phyloP scores from a whole-genome alignment of 2,329 filamentous ascomycete species.

The Fusarium proliferatum region DNA sequence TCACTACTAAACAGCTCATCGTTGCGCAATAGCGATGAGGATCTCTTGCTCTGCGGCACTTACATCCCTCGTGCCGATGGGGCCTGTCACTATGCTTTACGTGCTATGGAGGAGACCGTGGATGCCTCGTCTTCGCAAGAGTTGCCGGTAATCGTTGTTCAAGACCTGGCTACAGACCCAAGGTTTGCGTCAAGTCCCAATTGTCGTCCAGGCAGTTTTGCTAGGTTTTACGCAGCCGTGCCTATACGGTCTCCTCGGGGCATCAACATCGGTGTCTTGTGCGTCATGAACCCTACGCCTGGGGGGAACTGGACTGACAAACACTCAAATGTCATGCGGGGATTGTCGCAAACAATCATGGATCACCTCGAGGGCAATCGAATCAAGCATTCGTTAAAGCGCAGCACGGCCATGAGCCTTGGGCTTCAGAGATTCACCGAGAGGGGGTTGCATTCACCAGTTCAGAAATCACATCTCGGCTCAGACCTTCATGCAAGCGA shows the following conservation, averaged over 20 bases:
- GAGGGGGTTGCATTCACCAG: neutral
- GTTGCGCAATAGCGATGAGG: neutral
- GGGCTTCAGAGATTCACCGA: neutral
- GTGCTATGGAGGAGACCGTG: neutral
- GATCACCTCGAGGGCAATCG: neutral
- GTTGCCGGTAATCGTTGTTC: neutral
- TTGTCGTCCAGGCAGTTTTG: neutral
- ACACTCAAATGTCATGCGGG: neutral
- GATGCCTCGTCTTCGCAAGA: neutral
- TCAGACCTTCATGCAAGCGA: accelerated
- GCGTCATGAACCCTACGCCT: neutral
- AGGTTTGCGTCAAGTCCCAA: neutral
- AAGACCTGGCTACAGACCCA: neutral
- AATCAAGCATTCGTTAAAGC: neutral
- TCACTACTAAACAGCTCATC: neutral
- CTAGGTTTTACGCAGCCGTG: neutral
- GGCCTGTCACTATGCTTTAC: neutral
- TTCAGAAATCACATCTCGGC: neutral
- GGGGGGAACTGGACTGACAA: accelerated
- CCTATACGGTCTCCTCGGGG: constrained; percentile 2
- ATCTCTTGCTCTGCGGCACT: neutral
- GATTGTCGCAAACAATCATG: neutral
- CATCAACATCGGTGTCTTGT: constrained; percentile 2
- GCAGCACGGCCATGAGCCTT: neutral
- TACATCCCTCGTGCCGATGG: neutral